These are phyloP conservation scores for Dothistroma pini DNA, from an alignment of 2,329 filamentous ascomycete species.

Conservation along the genomic window DNA sequence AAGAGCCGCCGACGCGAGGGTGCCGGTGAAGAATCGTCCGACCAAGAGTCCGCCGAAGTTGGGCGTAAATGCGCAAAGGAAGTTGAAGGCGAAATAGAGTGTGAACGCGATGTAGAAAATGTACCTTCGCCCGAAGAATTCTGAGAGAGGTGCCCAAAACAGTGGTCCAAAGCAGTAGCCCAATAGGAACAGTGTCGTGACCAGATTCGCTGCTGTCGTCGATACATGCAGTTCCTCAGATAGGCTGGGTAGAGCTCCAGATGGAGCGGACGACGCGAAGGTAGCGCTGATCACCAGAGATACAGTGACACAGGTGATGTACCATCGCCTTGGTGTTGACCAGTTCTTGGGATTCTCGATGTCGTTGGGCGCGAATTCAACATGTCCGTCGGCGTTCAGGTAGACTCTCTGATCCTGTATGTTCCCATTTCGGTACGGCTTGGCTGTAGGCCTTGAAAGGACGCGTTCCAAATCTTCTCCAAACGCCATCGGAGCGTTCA, in stretches of 20 bases:
- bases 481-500: not conserved
- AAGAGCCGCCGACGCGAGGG: slow-evolving; percentile 47
- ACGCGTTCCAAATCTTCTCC: slow-evolving; percentile 40
- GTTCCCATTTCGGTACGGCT: slow-evolving; percentile 49
- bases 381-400: slow-evolving; percentile 49
- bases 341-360: slow-evolving; percentile 51
- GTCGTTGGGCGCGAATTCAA: slow-evolving; percentile 52
- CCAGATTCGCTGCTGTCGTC: slow-evolving; percentile 35
- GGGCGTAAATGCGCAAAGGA: slow-evolving; percentile 54
- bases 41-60: slow-evolving; percentile 53
- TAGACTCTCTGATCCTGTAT: slow-evolving; percentile 40
- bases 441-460: slow-evolving; percentile 51
- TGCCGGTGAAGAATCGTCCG: slow-evolving; percentile 54
- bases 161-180: slow-evolving; percentile 59
- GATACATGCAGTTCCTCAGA: slow-evolving; percentile 47
- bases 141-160: slow-evolving; percentile 63
- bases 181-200: slow-evolving; percentile 30
- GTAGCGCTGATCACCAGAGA: slow-evolving; percentile 53
- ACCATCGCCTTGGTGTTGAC: slow-evolving; percentile 37
- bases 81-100: slow-evolving; percentile 46
- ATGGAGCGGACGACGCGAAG: slow-evolving; percentile 49
- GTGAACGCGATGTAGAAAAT: slow-evolving; percentile 47
- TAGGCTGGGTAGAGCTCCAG: slow-evolving; percentile 39
- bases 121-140: slow-evolving; percentile 58
- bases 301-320: slow-evolving; percentile 42